These are phyloP conservation scores for Eucalyptus dawsonii DNA, from an alignment of 345 rosid genomes.

Conservation along the genomic window DNA sequence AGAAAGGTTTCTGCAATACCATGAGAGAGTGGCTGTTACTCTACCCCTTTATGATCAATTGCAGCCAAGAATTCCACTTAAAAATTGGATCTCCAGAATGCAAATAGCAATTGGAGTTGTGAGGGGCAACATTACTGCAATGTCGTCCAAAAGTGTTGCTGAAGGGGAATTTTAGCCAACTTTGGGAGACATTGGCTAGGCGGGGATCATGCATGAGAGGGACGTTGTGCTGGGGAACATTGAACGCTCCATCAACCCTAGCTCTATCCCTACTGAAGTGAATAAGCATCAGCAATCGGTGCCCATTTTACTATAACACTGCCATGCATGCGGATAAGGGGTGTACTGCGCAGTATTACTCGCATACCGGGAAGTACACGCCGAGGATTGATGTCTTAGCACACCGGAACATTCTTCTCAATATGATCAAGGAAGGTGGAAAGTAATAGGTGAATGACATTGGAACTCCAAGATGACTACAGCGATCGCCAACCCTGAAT, in stretches of 20 bases:
- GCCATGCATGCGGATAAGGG: background rate
- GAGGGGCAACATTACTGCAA: background rate
- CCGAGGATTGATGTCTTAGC: background rate
- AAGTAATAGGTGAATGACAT: background rate
- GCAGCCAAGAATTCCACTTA: background rate
- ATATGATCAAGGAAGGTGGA: background rate
- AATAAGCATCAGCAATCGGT: background rate
- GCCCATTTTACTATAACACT: background rate
- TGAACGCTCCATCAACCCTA: background rate
- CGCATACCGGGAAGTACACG: background rate
- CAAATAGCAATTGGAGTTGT: background rate
- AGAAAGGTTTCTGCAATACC: background rate
- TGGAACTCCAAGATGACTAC: background rate
- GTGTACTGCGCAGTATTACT: background rate
- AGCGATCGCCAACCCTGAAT: background rate
- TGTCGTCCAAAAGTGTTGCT: background rate
- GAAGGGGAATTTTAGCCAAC: background rate
- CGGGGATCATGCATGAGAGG: background rate
- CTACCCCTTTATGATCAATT: background rate
- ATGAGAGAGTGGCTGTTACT: background rate
- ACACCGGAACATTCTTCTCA: background rate
- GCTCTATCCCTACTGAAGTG: background rate
- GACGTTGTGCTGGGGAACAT: background rate
- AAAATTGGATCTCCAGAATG: background rate
- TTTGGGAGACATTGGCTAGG: background rate